Conservation (phyloP, 306 rosid genomes). For the Alnus rubra region DNA sequence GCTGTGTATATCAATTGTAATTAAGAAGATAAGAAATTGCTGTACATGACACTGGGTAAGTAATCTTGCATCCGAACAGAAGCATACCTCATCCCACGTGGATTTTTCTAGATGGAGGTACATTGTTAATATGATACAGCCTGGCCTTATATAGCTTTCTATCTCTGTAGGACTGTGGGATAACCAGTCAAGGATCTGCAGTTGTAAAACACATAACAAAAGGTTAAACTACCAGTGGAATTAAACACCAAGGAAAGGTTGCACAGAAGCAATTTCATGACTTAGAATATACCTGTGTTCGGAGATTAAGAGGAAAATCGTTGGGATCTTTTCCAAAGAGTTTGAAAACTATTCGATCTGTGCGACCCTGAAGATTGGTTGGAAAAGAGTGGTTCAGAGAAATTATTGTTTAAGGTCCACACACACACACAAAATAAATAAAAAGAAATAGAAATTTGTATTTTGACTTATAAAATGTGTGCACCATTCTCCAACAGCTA, state of each 20-base stretch:
- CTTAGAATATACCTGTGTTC: conserved; percentile 60
- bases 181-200: conserved; percentile 72
- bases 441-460: neutral
- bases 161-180: conserved; percentile 76
- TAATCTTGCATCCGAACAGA: conserved; percentile 20
- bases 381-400: conserved; percentile 16
- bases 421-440: neutral
- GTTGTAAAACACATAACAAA: conserved; percentile 21
- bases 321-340: conserved; percentile 89
- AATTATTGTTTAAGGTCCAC: conserved; percentile 12
- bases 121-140: conserved; percentile 73
- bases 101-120: conserved; percentile 61
- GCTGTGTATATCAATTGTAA: conserved; percentile 44
- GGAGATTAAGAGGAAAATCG: conserved; percentile 70
- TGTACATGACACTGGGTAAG: conserved; percentile 1
- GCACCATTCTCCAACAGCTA: neutral
- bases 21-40: conserved; percentile 1
- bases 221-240: conserved; percentile 17
- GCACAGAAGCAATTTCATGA: conserved; percentile 24
- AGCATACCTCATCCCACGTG: conserved; percentile 76
- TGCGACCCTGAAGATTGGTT: conserved; percentile 64
- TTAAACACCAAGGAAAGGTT: conserved; percentile 23
- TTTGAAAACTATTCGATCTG: conserved; percentile 89
- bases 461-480: neutral
- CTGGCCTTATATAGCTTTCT: conserved; percentile 87